Evolutionary conservation across 2,329 filamentous ascomycete genomes (phyloP).

Genomic region (Aspergillus pseudoterreus): DNA sequence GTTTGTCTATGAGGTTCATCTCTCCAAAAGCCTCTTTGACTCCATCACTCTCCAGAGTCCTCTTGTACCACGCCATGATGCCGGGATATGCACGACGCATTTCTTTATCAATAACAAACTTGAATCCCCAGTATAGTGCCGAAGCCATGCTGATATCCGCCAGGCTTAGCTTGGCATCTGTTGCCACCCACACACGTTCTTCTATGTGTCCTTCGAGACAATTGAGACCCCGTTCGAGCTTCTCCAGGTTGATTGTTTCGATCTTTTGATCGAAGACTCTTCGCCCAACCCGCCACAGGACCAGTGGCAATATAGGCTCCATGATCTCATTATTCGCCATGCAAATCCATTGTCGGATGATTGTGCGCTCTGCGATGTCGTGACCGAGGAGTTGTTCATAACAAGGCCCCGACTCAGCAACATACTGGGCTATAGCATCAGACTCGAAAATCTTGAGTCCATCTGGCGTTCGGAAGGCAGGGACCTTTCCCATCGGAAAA

Average conservation of each 20-base stretch:
- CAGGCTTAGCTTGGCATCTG: conserved; percentile 20
- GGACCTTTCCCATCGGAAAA: conserved; percentile 53
- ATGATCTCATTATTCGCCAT: conserved; percentile 35
- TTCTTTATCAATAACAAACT: conserved; percentile 21
- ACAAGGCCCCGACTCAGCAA: conserved; percentile 45
- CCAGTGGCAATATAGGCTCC: conserved; percentile 13
- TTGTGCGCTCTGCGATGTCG: conserved; percentile 39
- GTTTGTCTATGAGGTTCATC: conserved; percentile 8
- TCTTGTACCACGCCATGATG: conserved; percentile 18
- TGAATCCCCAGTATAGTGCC: conserved; percentile 24
- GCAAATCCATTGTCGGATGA: conserved; percentile 46
- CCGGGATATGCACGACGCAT: conserved; percentile 23
- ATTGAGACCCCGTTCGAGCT: conserved; percentile 17
- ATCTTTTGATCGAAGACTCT: conserved; percentile 17
- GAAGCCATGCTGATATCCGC: conserved; percentile 26
- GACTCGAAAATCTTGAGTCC: conserved; percentile 47
- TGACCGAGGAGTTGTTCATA: conserved; percentile 45
- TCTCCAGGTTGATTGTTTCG: conserved; percentile 15
- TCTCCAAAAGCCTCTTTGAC: conserved; percentile 11
- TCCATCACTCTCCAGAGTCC: neutral
- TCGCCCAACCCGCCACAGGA: conserved; percentile 19
- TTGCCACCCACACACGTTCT: conserved; percentile 19
- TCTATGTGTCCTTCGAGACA: conserved; percentile 19
- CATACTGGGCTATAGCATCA: conserved; percentile 47
- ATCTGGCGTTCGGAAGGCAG: conserved; percentile 47